phyloP scores from a whole-genome alignment of 1,139 yeast genomes.

The Pneumocystis carinii region DNA sequence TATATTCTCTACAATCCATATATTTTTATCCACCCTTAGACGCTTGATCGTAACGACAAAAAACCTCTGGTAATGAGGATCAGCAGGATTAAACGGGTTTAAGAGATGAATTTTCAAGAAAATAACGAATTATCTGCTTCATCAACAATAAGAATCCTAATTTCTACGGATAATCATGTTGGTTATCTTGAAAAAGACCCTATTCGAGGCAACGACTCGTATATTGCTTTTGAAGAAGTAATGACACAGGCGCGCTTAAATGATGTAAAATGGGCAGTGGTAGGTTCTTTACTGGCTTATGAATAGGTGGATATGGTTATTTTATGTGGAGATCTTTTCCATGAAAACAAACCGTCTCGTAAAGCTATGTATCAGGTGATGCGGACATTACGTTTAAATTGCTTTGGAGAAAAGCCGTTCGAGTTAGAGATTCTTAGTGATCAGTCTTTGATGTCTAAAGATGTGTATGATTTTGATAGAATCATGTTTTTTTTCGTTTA shows the following conservation, averaged over 20 bases:
- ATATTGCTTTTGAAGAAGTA: slow-evolving; percentile 75
- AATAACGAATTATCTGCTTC: slow-evolving; percentile 17
- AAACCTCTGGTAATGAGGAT: too few relatives aligned
- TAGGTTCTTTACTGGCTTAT: too few relatives aligned
- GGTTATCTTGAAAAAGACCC: slow-evolving; percentile 87
- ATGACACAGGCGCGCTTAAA: slow-evolving; percentile 52
- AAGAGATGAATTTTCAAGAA: too few relatives aligned
- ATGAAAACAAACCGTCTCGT: slow-evolving; percentile 74
- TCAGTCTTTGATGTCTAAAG: slow-evolving; percentile 45
- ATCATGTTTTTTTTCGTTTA: slow-evolving; percentile 8
- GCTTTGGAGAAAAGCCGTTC: slow-evolving; percentile 80
- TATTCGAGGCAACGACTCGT: slow-evolving; percentile 77
- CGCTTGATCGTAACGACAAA: too few relatives aligned
- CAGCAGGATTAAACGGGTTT: too few relatives aligned
- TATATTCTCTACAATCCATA: too few relatives aligned
- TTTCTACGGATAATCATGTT: slow-evolving; percentile 93
- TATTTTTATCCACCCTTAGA: too few relatives aligned
- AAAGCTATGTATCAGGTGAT: slow-evolving; percentile 77
- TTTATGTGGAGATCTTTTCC: slow-evolving; percentile 90
- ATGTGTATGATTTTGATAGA: slow-evolving; percentile 24
- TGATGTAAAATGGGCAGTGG: slow-evolving; percentile 29
- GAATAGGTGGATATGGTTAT: slow-evolving; percentile 58
- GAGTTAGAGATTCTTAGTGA: slow-evolving; percentile 74
- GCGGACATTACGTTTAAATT: slow-evolving; percentile 50
- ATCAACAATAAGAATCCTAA: slow-evolving; percentile 49